A percentile compares a stretch with the other conserved stretches of the same genome.
These are phyloP conservation scores for Chrysoporthe austroafricana DNA, from an alignment of 2,329 filamentous ascomycete genomes.

Conservation along the genomic window DNA sequence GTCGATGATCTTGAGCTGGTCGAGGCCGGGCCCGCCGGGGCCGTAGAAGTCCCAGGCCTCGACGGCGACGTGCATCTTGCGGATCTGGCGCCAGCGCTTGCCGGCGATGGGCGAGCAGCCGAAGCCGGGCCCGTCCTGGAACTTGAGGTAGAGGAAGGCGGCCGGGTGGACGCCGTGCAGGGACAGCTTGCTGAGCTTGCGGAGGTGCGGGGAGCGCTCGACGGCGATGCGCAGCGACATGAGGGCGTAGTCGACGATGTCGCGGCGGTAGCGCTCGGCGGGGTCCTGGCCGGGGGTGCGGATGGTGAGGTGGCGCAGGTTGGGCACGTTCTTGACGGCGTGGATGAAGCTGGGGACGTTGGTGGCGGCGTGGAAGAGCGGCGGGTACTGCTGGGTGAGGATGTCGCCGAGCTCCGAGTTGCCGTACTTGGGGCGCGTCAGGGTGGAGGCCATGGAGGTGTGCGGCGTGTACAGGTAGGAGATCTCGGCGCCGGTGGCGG, in stretches of 20 bases:
- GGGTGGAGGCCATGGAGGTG: slow-evolving; percentile 63
- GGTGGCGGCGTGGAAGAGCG: slow-evolving; percentile 85
- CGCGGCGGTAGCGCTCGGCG: slow-evolving; percentile 72
- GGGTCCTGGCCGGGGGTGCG: slow-evolving; percentile 75
- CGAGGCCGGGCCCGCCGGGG: slow-evolving; percentile 58
- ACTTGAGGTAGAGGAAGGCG: slow-evolving; percentile 77
- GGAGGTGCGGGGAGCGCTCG: slow-evolving; percentile 68
- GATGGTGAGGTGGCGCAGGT: slow-evolving; percentile 74
- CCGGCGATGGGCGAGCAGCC: slow-evolving; percentile 74
- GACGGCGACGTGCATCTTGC: slow-evolving; percentile 72
- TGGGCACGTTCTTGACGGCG: slow-evolving; percentile 69
- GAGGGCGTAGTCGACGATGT: slow-evolving; percentile 84
- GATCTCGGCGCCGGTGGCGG: slow-evolving; percentile 75
- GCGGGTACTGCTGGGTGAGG: slow-evolving; percentile 83
- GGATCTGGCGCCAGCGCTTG: slow-evolving; percentile 78
- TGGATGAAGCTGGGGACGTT: slow-evolving; percentile 84
- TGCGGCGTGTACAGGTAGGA: slow-evolving; percentile 83
- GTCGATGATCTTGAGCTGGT: slow-evolving; percentile 79
- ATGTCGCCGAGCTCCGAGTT: slow-evolving; percentile 79
- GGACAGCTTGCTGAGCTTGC: slow-evolving; percentile 69
- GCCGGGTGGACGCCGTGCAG: slow-evolving; percentile 75
- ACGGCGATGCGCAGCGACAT: slow-evolving; percentile 84
- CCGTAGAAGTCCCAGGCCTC: slow-evolving; percentile 70
- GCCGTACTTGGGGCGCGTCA: slow-evolving; percentile 76
- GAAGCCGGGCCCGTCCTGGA: slow-evolving; percentile 64